These are phyloP conservation scores for Scytalidium lignicola DNA, from an alignment of 2,329 filamentous ascomycete genomes.

Conservation along the genomic window DNA sequence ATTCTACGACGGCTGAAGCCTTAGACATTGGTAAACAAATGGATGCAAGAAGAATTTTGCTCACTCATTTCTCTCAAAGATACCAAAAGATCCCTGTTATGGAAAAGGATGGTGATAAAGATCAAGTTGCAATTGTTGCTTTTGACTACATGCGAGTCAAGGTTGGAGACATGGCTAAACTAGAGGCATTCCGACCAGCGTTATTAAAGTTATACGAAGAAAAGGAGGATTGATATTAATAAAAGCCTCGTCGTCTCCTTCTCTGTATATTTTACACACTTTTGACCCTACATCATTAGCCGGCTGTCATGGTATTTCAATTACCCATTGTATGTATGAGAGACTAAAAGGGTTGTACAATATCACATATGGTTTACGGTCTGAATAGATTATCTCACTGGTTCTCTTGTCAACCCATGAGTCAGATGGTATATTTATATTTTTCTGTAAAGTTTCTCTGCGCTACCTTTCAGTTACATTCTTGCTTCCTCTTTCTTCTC, in stretches of 20 bases:
- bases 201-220: conserved; percentile 51
- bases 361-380: too few species aligned
- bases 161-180: conserved; percentile 63
- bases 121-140: conserved; percentile 64
- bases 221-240: conserved; percentile 15
- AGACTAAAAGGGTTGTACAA: too few species aligned
- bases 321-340: too few species aligned
- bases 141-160: conserved; percentile 76
- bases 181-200: conserved; percentile 58
- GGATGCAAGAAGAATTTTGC: conserved; percentile 71
- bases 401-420: too few species aligned
- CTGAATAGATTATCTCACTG: too few species aligned
- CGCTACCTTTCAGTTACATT: too few species aligned
- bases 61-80: conserved; percentile 94
- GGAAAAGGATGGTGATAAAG: conserved; percentile 35
- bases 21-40: conserved; percentile 72
- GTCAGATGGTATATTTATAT: too few species aligned
- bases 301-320: too few species aligned
- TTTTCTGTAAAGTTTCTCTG: too few species aligned
- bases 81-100: conserved; percentile 51
- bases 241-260: conserved; percentile 9
- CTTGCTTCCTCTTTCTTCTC: too few species aligned
- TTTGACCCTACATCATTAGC: not conserved
- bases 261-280: not conserved
- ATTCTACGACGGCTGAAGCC: conserved; percentile 84